Percentiles rank a stretch among this genome's conserved stretches.
These are phyloP conservation scores for Vitellaria paradoxa DNA, from an alignment of 179 eudicot species.

Conservation along the genomic window DNA sequence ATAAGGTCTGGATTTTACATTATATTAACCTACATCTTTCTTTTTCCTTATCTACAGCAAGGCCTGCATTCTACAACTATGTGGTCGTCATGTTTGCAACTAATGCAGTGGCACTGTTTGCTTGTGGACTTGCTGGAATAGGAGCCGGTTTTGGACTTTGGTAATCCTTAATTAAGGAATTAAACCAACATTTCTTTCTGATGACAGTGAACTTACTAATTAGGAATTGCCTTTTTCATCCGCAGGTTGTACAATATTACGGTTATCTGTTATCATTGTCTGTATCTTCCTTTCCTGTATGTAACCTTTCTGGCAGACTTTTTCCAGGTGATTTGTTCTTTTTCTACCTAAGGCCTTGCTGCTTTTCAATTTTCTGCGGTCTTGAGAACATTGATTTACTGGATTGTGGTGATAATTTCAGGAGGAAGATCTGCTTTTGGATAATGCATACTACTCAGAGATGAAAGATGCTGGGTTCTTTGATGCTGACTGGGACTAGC, in stretches of 20 bases:
- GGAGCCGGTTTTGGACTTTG: constrained; percentile 57
- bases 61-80: constrained; percentile 70
- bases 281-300: constrained; percentile 64
- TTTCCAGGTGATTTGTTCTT: constrained; percentile 56
- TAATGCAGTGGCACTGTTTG: constrained; percentile 49
- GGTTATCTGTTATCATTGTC: constrained; percentile 53
- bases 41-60: constrained; percentile 39
- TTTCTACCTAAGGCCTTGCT: neutral
- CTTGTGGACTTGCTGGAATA: constrained; percentile 54
- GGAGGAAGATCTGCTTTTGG: constrained; percentile 83
- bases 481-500: constrained; percentile 54
- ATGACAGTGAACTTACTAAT: neutral
- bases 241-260: constrained; percentile 55
- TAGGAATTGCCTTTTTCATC: constrained; percentile 5
- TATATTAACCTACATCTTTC: neutral
- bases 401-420: constrained; percentile 17
- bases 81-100: constrained; percentile 44
- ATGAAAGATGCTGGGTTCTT: constrained; percentile 93
- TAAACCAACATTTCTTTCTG: neutral
- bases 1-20: neutral
- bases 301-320: constrained; percentile 60
- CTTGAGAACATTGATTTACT: neutral
- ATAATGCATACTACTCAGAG: constrained; percentile 84
- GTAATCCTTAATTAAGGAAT: constrained; percentile 4
- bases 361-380: neutral